These are phyloP conservation scores for Apiospora saccharicola DNA, from an alignment of 2,329 filamentous ascomycete species.

Conservation along the genomic window DNA sequence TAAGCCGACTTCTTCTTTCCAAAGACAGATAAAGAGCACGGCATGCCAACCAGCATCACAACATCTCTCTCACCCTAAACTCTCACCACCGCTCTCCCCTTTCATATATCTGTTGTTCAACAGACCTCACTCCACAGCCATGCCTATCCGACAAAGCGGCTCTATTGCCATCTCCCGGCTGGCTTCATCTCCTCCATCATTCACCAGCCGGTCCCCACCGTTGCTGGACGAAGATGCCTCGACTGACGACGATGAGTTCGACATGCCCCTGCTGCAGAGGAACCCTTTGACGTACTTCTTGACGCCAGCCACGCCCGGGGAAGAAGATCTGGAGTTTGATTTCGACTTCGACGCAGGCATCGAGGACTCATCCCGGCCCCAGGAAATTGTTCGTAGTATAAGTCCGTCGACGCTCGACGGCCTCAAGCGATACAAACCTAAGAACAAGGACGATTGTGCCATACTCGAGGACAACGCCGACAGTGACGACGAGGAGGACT, in stretches of 20 bases:
- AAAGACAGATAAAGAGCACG: conserved; percentile 7
- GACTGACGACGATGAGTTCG: conserved; percentile 52
- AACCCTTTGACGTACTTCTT: conserved; percentile 65
- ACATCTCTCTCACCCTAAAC: conserved; percentile 23
- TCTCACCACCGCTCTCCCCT: conserved; percentile 17
- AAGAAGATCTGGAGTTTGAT: conserved; percentile 54
- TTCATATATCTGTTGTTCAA: background rate
- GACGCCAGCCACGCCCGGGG: conserved; percentile 53
- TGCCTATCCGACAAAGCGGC: conserved; percentile 38
- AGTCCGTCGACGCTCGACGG: conserved; percentile 64
- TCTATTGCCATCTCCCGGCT: conserved; percentile 44
- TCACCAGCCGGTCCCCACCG: conserved; percentile 53
- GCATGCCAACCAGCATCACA: conserved; percentile 20
- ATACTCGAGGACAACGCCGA: conserved; percentile 53
- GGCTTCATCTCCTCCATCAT: conserved; percentile 62
- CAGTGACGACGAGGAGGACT: conserved; percentile 56
- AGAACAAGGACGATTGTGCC: conserved; percentile 50
- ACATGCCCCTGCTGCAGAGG: conserved; percentile 52
- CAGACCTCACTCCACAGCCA: conserved; percentile 30
- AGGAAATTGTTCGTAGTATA: conserved; percentile 59
- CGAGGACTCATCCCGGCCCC: conserved; percentile 55
- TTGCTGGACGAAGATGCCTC: conserved; percentile 51
- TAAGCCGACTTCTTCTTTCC: background rate
- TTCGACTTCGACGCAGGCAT: conserved; percentile 64
- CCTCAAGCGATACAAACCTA: conserved; percentile 53